Evolutionary conservation across 371 early-diverging fungal species (phyloP), one percentile per base, ranked within the genome.

Genomic region (Circinella umbellata): DNA sequence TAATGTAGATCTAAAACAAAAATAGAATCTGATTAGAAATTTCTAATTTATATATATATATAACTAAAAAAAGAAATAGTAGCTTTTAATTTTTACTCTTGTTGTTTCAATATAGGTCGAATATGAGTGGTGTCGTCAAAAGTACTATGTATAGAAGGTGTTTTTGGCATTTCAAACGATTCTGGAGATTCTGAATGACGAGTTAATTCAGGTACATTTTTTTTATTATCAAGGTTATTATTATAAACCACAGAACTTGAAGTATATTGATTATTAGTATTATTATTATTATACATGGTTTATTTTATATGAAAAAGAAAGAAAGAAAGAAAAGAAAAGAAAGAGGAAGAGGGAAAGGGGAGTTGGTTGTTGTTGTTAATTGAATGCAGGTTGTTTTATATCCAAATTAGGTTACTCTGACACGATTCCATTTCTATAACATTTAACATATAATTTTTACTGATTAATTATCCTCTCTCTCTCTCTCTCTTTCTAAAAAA

Each of bases 131-230:
- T 7, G 7, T 51, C 51, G 51, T 51, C 51, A 8, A n/a, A 5
- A 15, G 51, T n/a, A n/a, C n/a, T n/a, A 51, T 51, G 51, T 13
- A 15, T 51, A 27, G 57, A 57, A 34, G 57, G 57, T 57, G 57
- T 57, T 34, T 57, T 57, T 34, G 57, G 57, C 11, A 10, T n/a
- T 17, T 27, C 6, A n/a, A 34, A 34, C 27, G 57, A 57, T 34
- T 57, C 57, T 57, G 57, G 57, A 8, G 57, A 57, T 18, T 57
- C 57, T 10, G 57, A 57, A 57, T 57, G 57, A 10, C 6, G 18
- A 10, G 37, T 13, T 27, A 20, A 57, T 57, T 57, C 57, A 57
- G 57, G 57, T 27, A 57, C 57, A n/a, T n/a, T 51, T 5, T 8
- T 51, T 5, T 51, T 42, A 11, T 42, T 42, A 42, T 42, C 11